These are phyloP conservation scores for Dictyostelium brefeldianum DNA, from an alignment of 78 protist genomes.

Conservation along the genomic window DNA sequence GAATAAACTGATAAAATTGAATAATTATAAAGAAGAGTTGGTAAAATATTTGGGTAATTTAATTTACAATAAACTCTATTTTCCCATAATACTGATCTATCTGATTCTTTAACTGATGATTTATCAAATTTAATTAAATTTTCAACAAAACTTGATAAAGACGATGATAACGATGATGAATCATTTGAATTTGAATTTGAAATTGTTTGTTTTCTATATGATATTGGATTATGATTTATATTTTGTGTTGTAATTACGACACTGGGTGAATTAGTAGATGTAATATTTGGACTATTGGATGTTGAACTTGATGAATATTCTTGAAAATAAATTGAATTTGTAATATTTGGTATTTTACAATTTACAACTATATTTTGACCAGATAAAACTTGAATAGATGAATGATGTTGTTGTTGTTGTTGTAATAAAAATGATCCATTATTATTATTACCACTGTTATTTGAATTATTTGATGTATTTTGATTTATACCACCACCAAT, in stretches of 20 bases:
- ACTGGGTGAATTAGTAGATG: background rate
- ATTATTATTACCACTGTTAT: background rate
- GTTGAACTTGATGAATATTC: background rate
- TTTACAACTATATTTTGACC: constrained; percentile 6
- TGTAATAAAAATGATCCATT: background rate
- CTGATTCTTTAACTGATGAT: background rate
- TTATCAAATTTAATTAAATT: background rate
- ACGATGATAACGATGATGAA: background rate
- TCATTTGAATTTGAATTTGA: constrained; percentile 31
- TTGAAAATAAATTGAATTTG: background rate
- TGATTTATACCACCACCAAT: background rate
- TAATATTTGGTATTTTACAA: constrained; percentile 12
- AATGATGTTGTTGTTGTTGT: background rate
- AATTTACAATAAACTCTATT: constrained; percentile 22
- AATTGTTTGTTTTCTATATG: constrained; percentile 14
- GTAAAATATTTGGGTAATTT: constrained; percentile 52
- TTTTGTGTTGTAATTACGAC: no score
- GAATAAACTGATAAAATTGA: background rate
- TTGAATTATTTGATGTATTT: background rate
- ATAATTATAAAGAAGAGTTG: constrained; percentile 17
- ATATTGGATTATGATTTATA: background rate
- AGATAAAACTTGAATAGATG: background rate
- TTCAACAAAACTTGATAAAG: constrained; percentile 6
- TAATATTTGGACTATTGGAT: background rate
- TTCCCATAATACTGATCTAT: constrained; percentile 37